Conservation (phyloP, 805 yeast genomes). For the Zygosaccharomyces bisporus region DNA sequence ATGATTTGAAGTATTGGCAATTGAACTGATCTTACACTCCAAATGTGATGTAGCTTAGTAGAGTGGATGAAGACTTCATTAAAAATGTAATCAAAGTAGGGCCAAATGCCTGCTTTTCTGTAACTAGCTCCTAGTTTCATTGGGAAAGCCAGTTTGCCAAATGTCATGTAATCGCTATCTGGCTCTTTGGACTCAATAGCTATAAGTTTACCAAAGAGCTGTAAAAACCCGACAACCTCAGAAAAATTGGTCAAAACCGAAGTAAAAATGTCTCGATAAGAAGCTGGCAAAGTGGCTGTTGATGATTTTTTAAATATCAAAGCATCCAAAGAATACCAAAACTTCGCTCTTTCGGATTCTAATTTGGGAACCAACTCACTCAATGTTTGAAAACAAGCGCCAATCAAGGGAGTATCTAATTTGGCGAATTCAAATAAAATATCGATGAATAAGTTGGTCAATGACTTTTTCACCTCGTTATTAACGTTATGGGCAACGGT, state of each 20-base stretch:
- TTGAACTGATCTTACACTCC: constrained; percentile 48
- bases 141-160: constrained; percentile 56
- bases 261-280: constrained; percentile 44
- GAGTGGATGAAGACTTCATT: constrained; percentile 61
- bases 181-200: constrained; percentile 32
- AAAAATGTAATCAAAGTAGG: constrained; percentile 72
- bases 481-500: constrained; percentile 43
- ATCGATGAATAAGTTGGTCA: constrained; percentile 31
- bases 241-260: constrained; percentile 47
- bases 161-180: constrained; percentile 29
- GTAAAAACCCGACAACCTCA: constrained; percentile 59
- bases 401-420: constrained; percentile 47
- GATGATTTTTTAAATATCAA: constrained; percentile 53
- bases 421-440: constrained; percentile 44
- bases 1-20: constrained; percentile 50
- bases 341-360: constrained; percentile 40
- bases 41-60: constrained; percentile 27
- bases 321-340: constrained; percentile 69
- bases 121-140: constrained; percentile 55
- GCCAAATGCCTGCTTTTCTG: constrained; percentile 68
- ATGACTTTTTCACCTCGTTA: constrained; percentile 21
- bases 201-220: constrained; percentile 45
- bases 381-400: constrained; percentile 55
- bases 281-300: constrained; percentile 26
- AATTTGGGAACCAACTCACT: constrained; percentile 52